Conservation (phyloP, 257 asterid species). For the Nicotiana paniculata region DNA sequence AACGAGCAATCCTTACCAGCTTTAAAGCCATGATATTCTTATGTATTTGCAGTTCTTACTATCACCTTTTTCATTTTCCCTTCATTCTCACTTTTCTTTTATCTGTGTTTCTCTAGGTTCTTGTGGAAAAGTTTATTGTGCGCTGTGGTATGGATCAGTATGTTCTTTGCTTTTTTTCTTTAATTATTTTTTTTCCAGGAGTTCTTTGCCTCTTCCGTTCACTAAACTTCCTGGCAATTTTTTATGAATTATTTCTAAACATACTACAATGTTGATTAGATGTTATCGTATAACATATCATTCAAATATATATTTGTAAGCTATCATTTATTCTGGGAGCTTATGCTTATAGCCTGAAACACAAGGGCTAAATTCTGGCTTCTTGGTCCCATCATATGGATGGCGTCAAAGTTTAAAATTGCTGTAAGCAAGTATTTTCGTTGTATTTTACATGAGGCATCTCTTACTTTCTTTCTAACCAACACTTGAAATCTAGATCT, state of each 20-base stretch:
- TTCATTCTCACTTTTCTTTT: slow-evolving; percentile 16
- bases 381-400: not conserved
- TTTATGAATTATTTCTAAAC: not conserved
- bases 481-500: no score
- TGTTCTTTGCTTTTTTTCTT: slow-evolving; percentile 47
- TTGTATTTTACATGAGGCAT: not conserved
- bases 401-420: not conserved
- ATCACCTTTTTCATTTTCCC: not conserved
- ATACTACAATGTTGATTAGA: not conserved
- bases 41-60: not conserved
- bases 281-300: no score
- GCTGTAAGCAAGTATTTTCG: not conserved
- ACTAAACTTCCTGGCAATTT: not conserved
- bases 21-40: not conserved
- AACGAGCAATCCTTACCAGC: not conserved
- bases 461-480: not conserved
- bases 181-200: not conserved
- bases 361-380: not conserved
- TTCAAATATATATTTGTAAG: not conserved
- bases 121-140: slow-evolving; percentile 89
- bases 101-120: slow-evolving; percentile 49
- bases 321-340: not conserved
- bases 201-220: not conserved
- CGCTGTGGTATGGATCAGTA: slow-evolving; percentile 95
- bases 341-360: not conserved